Evolutionary conservation across 2,329 filamentous ascomycete genomes (phyloP).

Genomic region (Botryotinia narcissicola): DNA sequence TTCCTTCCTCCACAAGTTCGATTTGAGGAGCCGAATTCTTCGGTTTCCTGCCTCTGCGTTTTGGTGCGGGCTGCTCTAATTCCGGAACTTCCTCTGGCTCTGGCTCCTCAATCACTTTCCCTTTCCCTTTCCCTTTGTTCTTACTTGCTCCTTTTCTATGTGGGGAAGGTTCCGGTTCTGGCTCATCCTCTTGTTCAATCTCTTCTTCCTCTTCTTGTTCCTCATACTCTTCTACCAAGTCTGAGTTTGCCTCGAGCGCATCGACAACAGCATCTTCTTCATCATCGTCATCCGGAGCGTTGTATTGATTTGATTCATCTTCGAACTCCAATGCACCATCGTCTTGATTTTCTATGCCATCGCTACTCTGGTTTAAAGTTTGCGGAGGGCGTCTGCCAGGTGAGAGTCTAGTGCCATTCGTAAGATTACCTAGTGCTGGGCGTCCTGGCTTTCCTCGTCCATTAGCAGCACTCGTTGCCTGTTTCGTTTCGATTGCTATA

Average conservation of each 20-base stretch:
- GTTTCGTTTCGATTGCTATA: constrained; percentile 23
- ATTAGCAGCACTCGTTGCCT: neutral
- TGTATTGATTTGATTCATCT: constrained; percentile 31
- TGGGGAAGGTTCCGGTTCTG: constrained; percentile 23
- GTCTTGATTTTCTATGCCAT: constrained; percentile 45
- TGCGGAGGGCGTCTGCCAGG: constrained; percentile 20
- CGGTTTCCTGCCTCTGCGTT: constrained; percentile 17
- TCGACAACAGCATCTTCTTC: constrained; percentile 39
- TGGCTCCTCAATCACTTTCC: constrained; percentile 14
- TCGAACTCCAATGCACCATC: constrained; percentile 50
- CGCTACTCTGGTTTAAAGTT: constrained; percentile 33
- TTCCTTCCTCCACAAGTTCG: constrained; percentile 24
- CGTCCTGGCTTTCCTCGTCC: constrained; percentile 18
- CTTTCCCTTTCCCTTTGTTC: constrained; percentile 23
- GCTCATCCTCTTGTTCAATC: constrained; percentile 23
- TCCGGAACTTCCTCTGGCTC: constrained; percentile 14
- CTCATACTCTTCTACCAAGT: constrained; percentile 19
- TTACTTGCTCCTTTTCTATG: constrained; percentile 9
- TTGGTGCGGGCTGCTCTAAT: neutral
- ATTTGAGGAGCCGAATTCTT: constrained; percentile 8
- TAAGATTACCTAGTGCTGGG: constrained; percentile 24
- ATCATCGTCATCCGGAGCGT: constrained; percentile 27
- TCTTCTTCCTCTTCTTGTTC: constrained; percentile 22
- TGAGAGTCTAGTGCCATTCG: constrained; percentile 27
- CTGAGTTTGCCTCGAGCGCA: constrained; percentile 28